These are phyloP conservation scores for Escovopsis weberi DNA, from an alignment of 2,329 filamentous ascomycete species.

Conservation along the genomic window DNA sequence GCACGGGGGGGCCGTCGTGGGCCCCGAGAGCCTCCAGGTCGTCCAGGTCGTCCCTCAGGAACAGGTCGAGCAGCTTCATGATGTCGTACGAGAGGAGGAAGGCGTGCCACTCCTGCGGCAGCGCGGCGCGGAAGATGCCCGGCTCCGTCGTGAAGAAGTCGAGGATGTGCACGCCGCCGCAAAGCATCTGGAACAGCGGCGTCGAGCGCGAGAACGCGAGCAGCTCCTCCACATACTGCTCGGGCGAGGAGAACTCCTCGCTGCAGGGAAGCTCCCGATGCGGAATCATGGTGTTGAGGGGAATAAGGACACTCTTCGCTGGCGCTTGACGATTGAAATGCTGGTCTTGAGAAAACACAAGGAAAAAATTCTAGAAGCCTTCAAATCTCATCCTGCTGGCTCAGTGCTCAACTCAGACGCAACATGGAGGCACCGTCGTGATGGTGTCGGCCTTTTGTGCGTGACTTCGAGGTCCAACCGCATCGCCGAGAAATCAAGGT, in stretches of 20 bases:
- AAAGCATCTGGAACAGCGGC: conserved; percentile 71
- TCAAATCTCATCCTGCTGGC: too few relatives aligned
- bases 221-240: conserved; percentile 67
- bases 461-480: too few relatives aligned
- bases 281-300: conserved; percentile 27
- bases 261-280: conserved; percentile 50
- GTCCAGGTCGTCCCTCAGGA: conserved; percentile 63
- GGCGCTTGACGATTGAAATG: too few relatives aligned
- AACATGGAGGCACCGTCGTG: too few relatives aligned
- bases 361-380: too few relatives aligned
- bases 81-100: conserved; percentile 61
- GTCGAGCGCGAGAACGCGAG: conserved; percentile 62
- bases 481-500: not conserved
- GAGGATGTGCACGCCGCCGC: conserved; percentile 90
- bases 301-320: too few relatives aligned
- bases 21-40: conserved; percentile 11
- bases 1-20: conserved; percentile 22
- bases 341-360: too few relatives aligned
- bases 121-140: conserved; percentile 61
- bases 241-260: conserved; percentile 52
- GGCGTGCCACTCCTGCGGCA: conserved; percentile 67
- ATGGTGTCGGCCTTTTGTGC: too few relatives aligned
- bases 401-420: too few relatives aligned
- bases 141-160: conserved; percentile 87
- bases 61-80: conserved; percentile 62